A percentile compares a stretch with the other conserved stretches of the same genome.
Evolutionary conservation across 2,329 filamentous ascomycete species (phyloP).

Genomic region (Domatiomyces catenatus): DNA sequence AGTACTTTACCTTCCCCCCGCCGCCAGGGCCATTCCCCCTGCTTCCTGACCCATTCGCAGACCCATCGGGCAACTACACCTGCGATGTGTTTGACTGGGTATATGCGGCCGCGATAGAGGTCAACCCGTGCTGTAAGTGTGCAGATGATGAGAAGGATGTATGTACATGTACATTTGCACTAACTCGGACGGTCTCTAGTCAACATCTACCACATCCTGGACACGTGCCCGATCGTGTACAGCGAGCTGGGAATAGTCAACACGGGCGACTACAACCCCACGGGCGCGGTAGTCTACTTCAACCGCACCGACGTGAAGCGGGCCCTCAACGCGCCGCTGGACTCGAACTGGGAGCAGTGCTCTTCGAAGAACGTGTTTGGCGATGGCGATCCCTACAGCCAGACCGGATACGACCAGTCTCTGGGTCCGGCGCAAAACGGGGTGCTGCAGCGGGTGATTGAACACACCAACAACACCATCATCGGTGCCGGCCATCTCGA

Average conservation of each 20-base stretch:
- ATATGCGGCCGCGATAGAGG: slow-evolving; percentile 3
- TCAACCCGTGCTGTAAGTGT: slow-evolving; percentile 51
- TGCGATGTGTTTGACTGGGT: slow-evolving; percentile 8
- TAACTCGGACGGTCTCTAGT: slow-evolving; percentile 19
- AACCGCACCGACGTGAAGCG: slow-evolving; percentile 36
- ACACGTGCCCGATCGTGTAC: slow-evolving; percentile 56
- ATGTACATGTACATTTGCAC: too few relatives aligned
- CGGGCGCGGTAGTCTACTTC: slow-evolving; percentile 32
- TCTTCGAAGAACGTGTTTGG: slow-evolving; percentile 28
- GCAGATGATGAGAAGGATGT: neutral
- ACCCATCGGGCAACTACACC: slow-evolving; percentile 7
- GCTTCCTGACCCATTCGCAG: slow-evolving; percentile 5
- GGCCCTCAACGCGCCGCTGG: slow-evolving; percentile 33
- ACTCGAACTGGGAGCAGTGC: slow-evolving; percentile 30
- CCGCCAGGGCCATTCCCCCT: slow-evolving; percentile 10
- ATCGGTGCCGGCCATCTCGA: slow-evolving; percentile 36
- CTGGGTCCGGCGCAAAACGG: slow-evolving; percentile 38
- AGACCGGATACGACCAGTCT: slow-evolving; percentile 31
- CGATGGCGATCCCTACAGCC: slow-evolving; percentile 17
- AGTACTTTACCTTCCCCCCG: slow-evolving; percentile 53
- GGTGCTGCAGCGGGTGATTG: slow-evolving; percentile 36
- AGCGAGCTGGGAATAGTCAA: slow-evolving; percentile 48
- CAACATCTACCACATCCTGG: slow-evolving; percentile 57
- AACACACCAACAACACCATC: slow-evolving; percentile 36
- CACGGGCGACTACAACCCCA: slow-evolving; percentile 23